A percentile compares a stretch with the other conserved stretches of the same genome.
These are phyloP conservation scores for Mycosarcoma mackinlayi DNA, from an alignment of 1,284 basidiomycete genomes.

Conservation along the genomic window DNA sequence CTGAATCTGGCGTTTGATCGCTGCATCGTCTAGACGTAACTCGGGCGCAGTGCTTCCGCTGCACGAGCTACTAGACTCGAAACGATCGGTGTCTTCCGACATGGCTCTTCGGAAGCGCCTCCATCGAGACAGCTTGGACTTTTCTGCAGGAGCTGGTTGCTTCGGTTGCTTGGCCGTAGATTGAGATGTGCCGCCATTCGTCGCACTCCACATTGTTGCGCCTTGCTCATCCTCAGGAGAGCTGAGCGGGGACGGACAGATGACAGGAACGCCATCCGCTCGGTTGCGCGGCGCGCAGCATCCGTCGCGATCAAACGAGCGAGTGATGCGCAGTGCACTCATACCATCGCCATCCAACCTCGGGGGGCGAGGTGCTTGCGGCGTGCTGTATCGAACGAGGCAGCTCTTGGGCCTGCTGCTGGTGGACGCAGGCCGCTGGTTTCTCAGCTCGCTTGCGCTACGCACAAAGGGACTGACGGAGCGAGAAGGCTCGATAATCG, in stretches of 20 bases:
- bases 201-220: not conserved
- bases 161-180: constrained; percentile 2
- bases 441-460: constrained; percentile 11
- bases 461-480: constrained; percentile 11
- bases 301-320: constrained; percentile 23
- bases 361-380: constrained; percentile 30
- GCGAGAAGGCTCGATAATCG: not conserved
- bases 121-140: constrained; percentile 28
- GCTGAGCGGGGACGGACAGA: constrained; percentile 21
- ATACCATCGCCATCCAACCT: constrained; percentile 21
- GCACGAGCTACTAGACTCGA: constrained; percentile 6
- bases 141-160: not conserved
- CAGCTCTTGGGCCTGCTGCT: constrained; percentile 27
- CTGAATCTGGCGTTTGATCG: constrained; percentile 23
- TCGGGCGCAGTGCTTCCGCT: constrained; percentile 2
- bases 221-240: constrained; percentile 22
- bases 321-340: constrained; percentile 13
- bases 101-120: constrained; percentile 27
- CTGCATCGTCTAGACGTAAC: constrained; percentile 16
- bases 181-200: not conserved
- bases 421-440: constrained; percentile 1
- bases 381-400: constrained; percentile 31
- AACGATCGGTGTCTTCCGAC: constrained; percentile 15
- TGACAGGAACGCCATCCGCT: constrained; percentile 34
- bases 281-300: constrained; percentile 16